phyloP scores from a whole-genome alignment of 805 yeast genomes.

The Diddensiella transvaalensis region DNA sequence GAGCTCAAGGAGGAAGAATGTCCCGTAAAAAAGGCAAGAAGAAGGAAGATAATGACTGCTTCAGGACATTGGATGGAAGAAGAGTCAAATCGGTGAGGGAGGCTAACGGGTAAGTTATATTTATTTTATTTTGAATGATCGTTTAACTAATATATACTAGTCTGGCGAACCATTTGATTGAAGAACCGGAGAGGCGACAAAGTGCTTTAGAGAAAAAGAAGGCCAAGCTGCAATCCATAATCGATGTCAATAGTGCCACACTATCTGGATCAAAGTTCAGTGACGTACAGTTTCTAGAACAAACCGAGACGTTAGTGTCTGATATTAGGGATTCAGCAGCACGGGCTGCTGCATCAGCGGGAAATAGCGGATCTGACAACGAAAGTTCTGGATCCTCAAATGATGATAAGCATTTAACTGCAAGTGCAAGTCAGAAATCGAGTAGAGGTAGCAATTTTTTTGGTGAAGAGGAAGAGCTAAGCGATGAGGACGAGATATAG shows the following conservation, averaged over 20 bases:
- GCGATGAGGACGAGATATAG: not conserved
- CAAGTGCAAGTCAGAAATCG: too few species aligned
- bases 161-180: constrained; percentile 31
- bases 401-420: too few species aligned
- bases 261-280: constrained; percentile 34
- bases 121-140: too few species aligned
- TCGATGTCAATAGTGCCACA: constrained; percentile 24
- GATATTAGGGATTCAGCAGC: constrained; percentile 34
- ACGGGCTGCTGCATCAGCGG: constrained; percentile 4
- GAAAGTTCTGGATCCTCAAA: too few species aligned
- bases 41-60: constrained; percentile 34
- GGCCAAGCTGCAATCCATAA: constrained; percentile 36
- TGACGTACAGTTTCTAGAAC: constrained; percentile 39
- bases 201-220: constrained; percentile 32
- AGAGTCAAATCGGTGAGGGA: constrained; percentile 37
- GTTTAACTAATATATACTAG: not conserved
- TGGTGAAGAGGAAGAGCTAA: constrained; percentile 1
- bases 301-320: constrained; percentile 37
- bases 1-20: constrained; percentile 41
- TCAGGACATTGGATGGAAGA: constrained; percentile 42
- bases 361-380: too few species aligned
- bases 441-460: constrained; percentile 3
- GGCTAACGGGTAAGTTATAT: constrained; percentile 28
- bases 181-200: constrained; percentile 18
- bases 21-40: constrained; percentile 26